phyloP scores from a whole-genome alignment of 306 rosid species.

The Gynostemma pentaphyllum region DNA sequence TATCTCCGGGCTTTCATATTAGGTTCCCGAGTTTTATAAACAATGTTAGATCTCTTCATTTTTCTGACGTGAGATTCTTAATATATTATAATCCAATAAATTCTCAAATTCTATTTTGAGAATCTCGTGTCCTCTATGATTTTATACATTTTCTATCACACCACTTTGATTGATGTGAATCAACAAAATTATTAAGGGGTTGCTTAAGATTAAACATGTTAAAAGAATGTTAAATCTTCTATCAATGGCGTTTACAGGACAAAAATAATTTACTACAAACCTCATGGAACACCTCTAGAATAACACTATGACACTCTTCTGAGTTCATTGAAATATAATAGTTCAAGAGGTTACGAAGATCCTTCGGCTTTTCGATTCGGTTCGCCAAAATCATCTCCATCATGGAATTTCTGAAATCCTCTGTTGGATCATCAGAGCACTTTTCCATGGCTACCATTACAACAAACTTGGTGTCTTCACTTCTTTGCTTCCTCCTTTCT shows the following conservation, averaged over 20 bases:
- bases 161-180: background rate
- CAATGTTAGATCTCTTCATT: no score
- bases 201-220: background rate
- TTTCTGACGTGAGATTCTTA: no score
- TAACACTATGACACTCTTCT: conserved; percentile 36
- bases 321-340: conserved; percentile 78
- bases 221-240: background rate
- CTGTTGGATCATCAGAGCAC: conserved; percentile 64
- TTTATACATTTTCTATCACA: background rate
- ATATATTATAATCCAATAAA: background rate
- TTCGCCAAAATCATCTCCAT: conserved; percentile 61
- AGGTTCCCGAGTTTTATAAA: no score
- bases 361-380: conserved; percentile 54
- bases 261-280: conserved; percentile 64
- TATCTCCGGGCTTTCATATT: no score
- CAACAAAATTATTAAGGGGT: background rate
- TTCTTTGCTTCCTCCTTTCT: conserved; percentile 41
- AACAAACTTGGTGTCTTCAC: conserved; percentile 51
- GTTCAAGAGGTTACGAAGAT: conserved; percentile 72
- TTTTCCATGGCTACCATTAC: conserved; percentile 87
- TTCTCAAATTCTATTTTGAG: background rate
- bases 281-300: conserved; percentile 63
- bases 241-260: conserved; percentile 29
- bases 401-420: conserved; percentile 77
- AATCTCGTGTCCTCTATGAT: background rate